Percentiles rank a stretch among this genome's conserved stretches.
Evolutionary conservation across 202 grass and related monocot species (phyloP).

Genomic region (Brachypodium distachyon): DNA sequence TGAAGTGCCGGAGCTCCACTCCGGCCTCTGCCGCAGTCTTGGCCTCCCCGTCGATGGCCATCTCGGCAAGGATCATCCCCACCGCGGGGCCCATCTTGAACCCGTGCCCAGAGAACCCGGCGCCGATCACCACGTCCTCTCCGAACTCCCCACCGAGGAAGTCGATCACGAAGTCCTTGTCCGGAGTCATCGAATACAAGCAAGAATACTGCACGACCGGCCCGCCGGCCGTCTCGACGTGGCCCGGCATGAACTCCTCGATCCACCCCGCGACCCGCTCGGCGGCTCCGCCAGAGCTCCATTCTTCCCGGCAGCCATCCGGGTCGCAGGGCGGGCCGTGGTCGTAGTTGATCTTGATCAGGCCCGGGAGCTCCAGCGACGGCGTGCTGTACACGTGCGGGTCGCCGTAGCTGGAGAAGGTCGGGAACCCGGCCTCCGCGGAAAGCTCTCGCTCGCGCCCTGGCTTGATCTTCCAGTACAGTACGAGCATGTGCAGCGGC

Average conservation of each 20-base stretch:
- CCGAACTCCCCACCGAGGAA: slow-evolving; percentile 46
- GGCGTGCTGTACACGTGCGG: slow-evolving; percentile 44
- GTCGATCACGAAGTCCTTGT: slow-evolving; percentile 53
- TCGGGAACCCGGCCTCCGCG: slow-evolving; percentile 32
- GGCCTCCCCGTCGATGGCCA: slow-evolving; percentile 36
- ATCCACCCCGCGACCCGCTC: slow-evolving; percentile 33
- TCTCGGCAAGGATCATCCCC: slow-evolving; percentile 45
- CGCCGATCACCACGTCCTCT: slow-evolving; percentile 39
- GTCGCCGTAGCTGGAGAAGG: slow-evolving; percentile 48
- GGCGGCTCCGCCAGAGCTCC: not conserved
- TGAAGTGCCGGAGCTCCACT: slow-evolving; percentile 38
- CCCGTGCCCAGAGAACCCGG: slow-evolving; percentile 52
- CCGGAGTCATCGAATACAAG: slow-evolving; percentile 71
- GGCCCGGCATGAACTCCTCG: slow-evolving; percentile 18
- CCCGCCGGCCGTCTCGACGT: slow-evolving; percentile 17
- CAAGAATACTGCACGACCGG: slow-evolving; percentile 37
- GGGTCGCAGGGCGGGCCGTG: slow-evolving; percentile 48
- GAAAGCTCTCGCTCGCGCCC: slow-evolving; percentile 10
- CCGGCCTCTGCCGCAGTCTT: slow-evolving; percentile 9
- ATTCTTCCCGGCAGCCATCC: slow-evolving; percentile 30
- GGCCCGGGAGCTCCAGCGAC: slow-evolving; percentile 46
- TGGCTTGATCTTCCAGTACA: slow-evolving; percentile 49
- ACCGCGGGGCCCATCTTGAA: slow-evolving; percentile 67
- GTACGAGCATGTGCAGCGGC: slow-evolving; percentile 25
- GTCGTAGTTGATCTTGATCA: slow-evolving; percentile 64